phyloP scores from a whole-genome alignment of 768 basidiomycete species.

The Termitomyces eurrhizus region DNA sequence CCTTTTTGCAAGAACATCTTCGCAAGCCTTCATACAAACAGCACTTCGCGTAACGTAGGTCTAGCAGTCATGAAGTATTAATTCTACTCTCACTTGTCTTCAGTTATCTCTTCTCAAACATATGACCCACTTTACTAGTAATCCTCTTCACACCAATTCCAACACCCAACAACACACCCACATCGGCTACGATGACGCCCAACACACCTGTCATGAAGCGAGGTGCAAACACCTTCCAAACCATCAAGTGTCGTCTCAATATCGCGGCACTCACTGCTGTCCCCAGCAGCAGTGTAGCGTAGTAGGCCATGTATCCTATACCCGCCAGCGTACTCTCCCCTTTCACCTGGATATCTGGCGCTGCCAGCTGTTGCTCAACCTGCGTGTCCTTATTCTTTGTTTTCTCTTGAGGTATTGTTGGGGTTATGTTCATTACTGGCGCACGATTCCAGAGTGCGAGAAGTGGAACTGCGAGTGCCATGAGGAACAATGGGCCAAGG shows the following conservation, averaged over 20 bases:
- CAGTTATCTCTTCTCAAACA: constrained; percentile 19
- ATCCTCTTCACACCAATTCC: constrained; percentile 53
- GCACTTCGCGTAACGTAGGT: too few species aligned
- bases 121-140: constrained; percentile 18
- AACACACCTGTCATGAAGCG: constrained; percentile 80
- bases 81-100: background rate
- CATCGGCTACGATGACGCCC: constrained; percentile 66
- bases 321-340: constrained; percentile 47
- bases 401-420: constrained; percentile 3
- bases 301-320: constrained; percentile 69
- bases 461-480: constrained; percentile 62
- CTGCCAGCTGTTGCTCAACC: constrained; percentile 3
- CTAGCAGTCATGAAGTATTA: background rate
- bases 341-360: constrained; percentile 29
- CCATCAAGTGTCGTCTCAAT: constrained; percentile 86
- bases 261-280: constrained; percentile 71
- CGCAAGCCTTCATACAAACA: too few species aligned
- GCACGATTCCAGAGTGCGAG: constrained; percentile 81
- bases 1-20: too few species aligned
- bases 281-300: constrained; percentile 58
- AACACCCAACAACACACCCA: constrained; percentile 60
- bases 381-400: background rate
- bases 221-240: constrained; percentile 99
- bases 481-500: constrained; percentile 67
- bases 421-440: constrained; percentile 37